Percentiles rank a stretch among this genome's conserved stretches.
Evolutionary conservation across 176 grass and related monocot genomes (phyloP).

Genomic region (maize (Zea mays)): DNA sequence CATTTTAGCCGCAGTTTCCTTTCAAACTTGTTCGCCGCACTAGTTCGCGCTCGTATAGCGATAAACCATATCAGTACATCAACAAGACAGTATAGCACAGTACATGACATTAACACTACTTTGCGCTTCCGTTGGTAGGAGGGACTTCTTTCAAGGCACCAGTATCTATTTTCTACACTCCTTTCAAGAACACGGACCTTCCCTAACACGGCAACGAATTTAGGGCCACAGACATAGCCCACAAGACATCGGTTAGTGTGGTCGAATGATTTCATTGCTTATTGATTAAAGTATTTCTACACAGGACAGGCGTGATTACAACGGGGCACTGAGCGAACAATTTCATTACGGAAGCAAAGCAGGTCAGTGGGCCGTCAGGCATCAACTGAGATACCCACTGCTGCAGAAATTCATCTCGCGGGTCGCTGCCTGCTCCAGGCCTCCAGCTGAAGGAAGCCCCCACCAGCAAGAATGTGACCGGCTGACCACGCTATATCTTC

Average conservation of each 20-base stretch:
- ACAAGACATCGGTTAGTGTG: background rate
- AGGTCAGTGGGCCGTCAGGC: background rate
- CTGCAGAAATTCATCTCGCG: conserved; percentile 5
- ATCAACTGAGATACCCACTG: background rate
- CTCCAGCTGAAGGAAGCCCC: conserved; percentile 6
- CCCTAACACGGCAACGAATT: background rate
- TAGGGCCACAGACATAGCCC: background rate
- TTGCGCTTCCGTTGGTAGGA: background rate
- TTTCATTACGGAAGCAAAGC: background rate
- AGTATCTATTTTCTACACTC: background rate
- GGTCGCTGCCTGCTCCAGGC: conserved; percentile 13
- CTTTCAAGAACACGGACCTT: background rate
- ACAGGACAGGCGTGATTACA: conserved; percentile 23
- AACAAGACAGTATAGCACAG: background rate
- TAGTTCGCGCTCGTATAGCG: too few species aligned
- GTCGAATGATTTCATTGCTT: conserved; percentile 38
- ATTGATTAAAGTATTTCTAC: conserved; percentile 36
- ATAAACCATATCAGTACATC: too few species aligned
- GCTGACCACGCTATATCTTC: conserved; percentile 49
- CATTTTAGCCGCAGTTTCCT: too few species aligned
- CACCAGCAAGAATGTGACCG: background rate
- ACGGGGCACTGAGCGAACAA: background rate
- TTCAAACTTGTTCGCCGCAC: too few species aligned
- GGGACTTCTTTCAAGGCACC: background rate
- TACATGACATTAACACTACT: background rate